Evolutionary conservation across 2,329 filamentous ascomycete genomes (phyloP).

Genomic region (Nannizziopsis barbatae): DNA sequence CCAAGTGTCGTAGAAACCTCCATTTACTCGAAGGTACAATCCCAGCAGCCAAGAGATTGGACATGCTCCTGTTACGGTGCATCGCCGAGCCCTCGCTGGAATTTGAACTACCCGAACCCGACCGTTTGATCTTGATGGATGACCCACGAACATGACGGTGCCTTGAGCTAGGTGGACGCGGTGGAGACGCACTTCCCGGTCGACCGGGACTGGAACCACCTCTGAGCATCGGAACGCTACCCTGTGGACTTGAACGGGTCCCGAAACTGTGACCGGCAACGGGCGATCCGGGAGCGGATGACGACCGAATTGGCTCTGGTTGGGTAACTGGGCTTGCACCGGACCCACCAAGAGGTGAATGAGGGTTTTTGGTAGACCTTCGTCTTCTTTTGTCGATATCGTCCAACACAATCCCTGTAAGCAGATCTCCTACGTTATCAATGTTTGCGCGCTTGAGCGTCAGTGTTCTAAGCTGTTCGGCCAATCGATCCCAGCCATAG

Average conservation of each 20-base stretch:
- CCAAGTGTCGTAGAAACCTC: slow-evolving; percentile 86
- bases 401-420: slow-evolving; percentile 88
- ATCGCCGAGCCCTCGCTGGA: slow-evolving; percentile 53
- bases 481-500: slow-evolving; percentile 89
- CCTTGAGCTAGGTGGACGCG: slow-evolving; percentile 62
- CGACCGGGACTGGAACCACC: slow-evolving; percentile 42
- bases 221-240: slow-evolving; percentile 38
- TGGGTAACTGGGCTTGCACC: slow-evolving; percentile 46
- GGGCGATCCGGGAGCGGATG: slow-evolving; percentile 58
- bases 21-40: slow-evolving; percentile 77
- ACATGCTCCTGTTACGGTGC: slow-evolving; percentile 53
- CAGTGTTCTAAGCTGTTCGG: slow-evolving; percentile 81
- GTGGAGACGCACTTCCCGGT: slow-evolving; percentile 71
- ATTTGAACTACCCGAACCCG: slow-evolving; percentile 84
- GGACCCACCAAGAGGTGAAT: slow-evolving; percentile 66
- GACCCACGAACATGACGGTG: slow-evolving; percentile 57
- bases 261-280: slow-evolving; percentile 38
- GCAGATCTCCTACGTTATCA: slow-evolving; percentile 78
- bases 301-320: slow-evolving; percentile 55
- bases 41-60: slow-evolving; percentile 61
- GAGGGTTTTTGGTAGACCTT: slow-evolving; percentile 73
- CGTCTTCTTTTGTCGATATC: slow-evolving; percentile 88
- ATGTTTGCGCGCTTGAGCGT: slow-evolving; percentile 78
- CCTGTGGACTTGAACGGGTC: slow-evolving; percentile 40
- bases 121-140: slow-evolving; percentile 66